Conservation (phyloP, 1,284 basidiomycete genomes). For the Rhodotorula sp. region DNA sequence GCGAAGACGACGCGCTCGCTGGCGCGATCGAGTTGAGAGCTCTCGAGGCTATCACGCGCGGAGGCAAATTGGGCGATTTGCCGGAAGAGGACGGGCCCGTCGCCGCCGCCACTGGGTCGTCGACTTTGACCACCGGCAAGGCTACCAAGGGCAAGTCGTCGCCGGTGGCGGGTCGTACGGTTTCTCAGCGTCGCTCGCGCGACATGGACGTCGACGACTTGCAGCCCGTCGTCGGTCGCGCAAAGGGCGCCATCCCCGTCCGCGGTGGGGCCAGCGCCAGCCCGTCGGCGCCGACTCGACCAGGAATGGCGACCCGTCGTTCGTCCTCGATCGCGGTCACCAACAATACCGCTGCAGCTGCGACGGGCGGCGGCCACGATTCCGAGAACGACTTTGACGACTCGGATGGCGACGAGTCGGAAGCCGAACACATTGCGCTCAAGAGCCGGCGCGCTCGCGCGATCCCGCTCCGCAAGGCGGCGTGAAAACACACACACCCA, state of each 20-base stretch:
- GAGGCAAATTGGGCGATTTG: not conserved
- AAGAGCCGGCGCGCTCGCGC: slow-evolving; percentile 31
- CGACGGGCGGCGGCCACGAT: not conserved
- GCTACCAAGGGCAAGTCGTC: not conserved
- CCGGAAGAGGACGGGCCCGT: not conserved
- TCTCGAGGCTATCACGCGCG: not conserved
- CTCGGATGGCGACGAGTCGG: slow-evolving; percentile 13
- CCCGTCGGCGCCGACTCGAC: not conserved
- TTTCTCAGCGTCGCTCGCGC: not conserved
- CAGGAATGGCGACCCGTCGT: not conserved
- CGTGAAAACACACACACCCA: no score
- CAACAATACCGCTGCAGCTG: not conserved
- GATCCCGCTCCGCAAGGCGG: slow-evolving; percentile 10
- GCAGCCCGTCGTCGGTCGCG: not conserved
- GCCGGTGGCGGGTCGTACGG: not conserved
- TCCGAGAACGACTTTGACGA: slow-evolving; percentile 1
- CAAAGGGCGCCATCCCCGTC: slow-evolving; percentile 1
- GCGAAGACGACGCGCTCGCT: slow-evolving; percentile 18
- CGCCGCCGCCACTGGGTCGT: not conserved
- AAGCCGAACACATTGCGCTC: slow-evolving; percentile 20
- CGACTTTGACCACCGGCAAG: not conserved
- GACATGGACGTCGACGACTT: not conserved
- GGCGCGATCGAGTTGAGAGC: not conserved
- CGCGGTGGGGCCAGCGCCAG: not conserved
- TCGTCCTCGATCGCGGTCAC: not conserved